phyloP scores from a whole-genome alignment of 768 basidiomycete species.

The Lactifluus hygrophoroides region DNA sequence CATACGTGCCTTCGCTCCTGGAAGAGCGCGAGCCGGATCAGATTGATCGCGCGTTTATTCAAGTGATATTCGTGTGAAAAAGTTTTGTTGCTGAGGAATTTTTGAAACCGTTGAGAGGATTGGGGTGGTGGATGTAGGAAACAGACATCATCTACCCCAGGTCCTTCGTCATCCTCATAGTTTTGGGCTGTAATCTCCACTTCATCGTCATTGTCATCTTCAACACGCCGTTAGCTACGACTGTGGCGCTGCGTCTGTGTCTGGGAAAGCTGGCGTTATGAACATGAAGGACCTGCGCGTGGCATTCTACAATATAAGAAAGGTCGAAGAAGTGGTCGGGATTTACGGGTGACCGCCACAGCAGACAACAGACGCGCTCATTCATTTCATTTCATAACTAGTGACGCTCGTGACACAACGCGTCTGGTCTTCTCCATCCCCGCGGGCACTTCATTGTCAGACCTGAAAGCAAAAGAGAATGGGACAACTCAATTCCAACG shows the following conservation, averaged over 20 bases:
- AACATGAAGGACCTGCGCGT: conserved; percentile 30
- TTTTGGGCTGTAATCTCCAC: conserved; percentile 27
- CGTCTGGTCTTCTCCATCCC: too few relatives aligned
- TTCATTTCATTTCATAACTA: too few relatives aligned
- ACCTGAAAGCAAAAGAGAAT: too few relatives aligned
- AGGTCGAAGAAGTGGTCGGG: too few relatives aligned
- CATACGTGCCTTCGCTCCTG: conserved; percentile 59
- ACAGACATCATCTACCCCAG: conserved; percentile 21
- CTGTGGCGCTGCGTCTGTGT: conserved; percentile 22
- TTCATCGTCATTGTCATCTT: conserved; percentile 28
- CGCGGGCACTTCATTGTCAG: too few relatives aligned
- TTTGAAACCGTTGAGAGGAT: too few relatives aligned
- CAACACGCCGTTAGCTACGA: conserved; percentile 23
- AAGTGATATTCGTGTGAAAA: conserved; percentile 47
- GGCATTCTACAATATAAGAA: conserved; percentile 28
- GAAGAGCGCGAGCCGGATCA: conserved; percentile 79
- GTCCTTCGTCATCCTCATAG: conserved; percentile 29
- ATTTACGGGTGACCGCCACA: too few relatives aligned
- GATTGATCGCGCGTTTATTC: conserved; percentile 54
- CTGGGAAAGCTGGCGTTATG: conserved; percentile 31
- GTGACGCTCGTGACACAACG: too few relatives aligned
- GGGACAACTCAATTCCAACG: too few relatives aligned
- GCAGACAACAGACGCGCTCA: too few relatives aligned
- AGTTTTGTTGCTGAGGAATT: too few relatives aligned
- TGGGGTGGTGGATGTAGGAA: too few relatives aligned